Evolutionary conservation across 108 stramenopile genomes (phyloP), one percentile per base, ranked within the genome.

Genomic region (Fistulifera solaris): DNA sequence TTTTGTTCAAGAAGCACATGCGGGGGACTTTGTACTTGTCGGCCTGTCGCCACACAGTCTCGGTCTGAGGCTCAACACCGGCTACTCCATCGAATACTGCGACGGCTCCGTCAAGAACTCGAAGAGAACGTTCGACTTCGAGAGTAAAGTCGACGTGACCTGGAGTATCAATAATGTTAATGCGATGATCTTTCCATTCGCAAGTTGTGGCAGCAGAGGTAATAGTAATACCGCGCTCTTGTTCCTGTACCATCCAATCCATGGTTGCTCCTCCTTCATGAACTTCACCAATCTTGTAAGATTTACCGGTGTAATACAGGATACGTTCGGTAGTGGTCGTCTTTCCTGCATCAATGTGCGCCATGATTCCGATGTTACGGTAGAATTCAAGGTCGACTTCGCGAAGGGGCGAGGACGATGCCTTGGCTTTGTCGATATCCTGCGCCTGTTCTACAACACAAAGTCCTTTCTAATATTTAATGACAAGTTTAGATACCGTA

Each of bases 161-260:
- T 24, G 77, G 72, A 11, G 72, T 62, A 38, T 98, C 99, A 54
- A 99, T 99, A 48, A 99, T 88, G 71, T 98, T 98, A 61, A 99
- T 92, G 16, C 89, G 67, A 74, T 92, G 88, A 28, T 92, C 89
- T 18, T 78, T 76, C 99, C 99, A 99, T 25, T 68, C 65, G 59
- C 96, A 95, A 1, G 96, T 95, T 21, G 96, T 96, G 52, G 99
- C 96, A 27, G 99, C 99, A 17, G 87, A 85, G 27, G 97, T 97
- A 59, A 99, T 99, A 44, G 99, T 99, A 71, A 99, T 99, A 31
- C 99, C 99, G 39, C 99, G 83, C 73, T 99, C 98, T 58, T 96
- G 91, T 64, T 99, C 99, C 72, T 99, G 99, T 40, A 90, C 95
- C 92, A 99, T 94, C 93, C 97, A 99, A 74, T 99, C 99, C 94